Conservation (phyloP, 2,329 filamentous ascomycete genomes). For the Teratosphaeria viscida region DNA sequence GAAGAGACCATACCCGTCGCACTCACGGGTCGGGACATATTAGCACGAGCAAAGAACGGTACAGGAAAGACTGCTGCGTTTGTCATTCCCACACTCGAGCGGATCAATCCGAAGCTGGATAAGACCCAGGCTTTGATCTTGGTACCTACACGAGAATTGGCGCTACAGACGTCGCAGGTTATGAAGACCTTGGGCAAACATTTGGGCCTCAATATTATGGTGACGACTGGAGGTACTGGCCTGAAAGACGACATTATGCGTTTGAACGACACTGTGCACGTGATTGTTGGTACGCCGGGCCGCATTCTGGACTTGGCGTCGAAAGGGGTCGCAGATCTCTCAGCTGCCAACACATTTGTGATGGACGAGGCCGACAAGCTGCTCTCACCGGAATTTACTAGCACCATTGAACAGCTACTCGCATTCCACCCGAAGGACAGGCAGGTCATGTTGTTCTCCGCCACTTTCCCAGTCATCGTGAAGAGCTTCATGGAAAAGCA, state of each 20-base stretch:
- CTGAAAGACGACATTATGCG: slow-evolving; percentile 95
- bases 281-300: slow-evolving; percentile 93
- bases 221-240: slow-evolving; percentile 91
- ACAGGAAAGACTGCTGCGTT: slow-evolving; percentile 98
- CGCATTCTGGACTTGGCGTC: slow-evolving; percentile 92
- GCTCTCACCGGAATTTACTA: slow-evolving; percentile 90
- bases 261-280: slow-evolving; percentile 86
- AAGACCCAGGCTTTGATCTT: slow-evolving; percentile 96
- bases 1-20: slow-evolving; percentile 98
- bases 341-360: slow-evolving; percentile 93
- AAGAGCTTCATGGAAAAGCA: slow-evolving; percentile 98
- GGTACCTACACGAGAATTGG: slow-evolving; percentile 91
- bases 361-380: slow-evolving; percentile 99
- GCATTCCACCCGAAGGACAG: slow-evolving; percentile 94
- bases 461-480: slow-evolving; percentile 92
- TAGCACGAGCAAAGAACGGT: slow-evolving; percentile 95
- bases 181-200: slow-evolving; percentile 98
- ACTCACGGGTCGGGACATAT: slow-evolving; percentile 84
- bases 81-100: slow-evolving; percentile 87
- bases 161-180: slow-evolving; percentile 96
- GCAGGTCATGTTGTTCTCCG: slow-evolving; percentile 98
- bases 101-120: slow-evolving; percentile 90
- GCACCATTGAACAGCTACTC: slow-evolving; percentile 90
- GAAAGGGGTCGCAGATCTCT: slow-evolving; percentile 92
- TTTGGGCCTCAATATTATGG: slow-evolving; percentile 96